phyloP scores from a whole-genome alignment of 352 stramenopile species.

The Stramenopiles sp. region DNA sequence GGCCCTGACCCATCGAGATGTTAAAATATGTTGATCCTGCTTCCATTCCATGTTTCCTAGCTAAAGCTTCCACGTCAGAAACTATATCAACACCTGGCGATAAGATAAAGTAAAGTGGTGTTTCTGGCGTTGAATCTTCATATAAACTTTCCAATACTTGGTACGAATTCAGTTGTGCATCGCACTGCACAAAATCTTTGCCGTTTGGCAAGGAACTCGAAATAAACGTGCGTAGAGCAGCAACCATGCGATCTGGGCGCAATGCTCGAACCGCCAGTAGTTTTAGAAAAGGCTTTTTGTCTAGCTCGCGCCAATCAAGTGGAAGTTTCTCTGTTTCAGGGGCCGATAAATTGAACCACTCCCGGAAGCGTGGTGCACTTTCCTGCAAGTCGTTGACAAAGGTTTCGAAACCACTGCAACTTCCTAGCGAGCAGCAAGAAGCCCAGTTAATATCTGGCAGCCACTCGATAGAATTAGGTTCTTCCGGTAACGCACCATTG shows the following conservation, averaged over 20 bases:
- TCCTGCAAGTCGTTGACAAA: constrained; percentile 49
- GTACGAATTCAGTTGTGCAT: constrained; percentile 59
- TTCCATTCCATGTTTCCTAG: constrained; percentile 36
- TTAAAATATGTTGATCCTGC: constrained; percentile 19
- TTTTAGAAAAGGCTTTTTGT: constrained; percentile 70
- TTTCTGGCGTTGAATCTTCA: constrained; percentile 73
- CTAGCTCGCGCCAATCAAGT: constrained; percentile 66
- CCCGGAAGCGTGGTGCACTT: constrained; percentile 57
- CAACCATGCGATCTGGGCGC: constrained; percentile 76
- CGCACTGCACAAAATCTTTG: constrained; percentile 48
- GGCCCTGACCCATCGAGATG: constrained; percentile 74
- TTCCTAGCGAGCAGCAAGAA: neutral
- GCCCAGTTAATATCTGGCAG: neutral
- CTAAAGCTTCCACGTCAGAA: constrained; percentile 75
- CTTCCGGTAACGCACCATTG: neutral
- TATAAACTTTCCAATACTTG: constrained; percentile 87
- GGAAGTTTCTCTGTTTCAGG: constrained; percentile 67
- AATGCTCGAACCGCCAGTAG: constrained; percentile 72
- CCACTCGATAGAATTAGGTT: neutral
- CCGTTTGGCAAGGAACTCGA: constrained; percentile 48
- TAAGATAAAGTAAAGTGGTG: constrained; percentile 88
- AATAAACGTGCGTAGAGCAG: constrained; percentile 82
- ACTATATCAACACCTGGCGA: constrained; percentile 84
- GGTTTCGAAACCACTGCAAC: neutral
- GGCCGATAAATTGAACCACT: constrained; percentile 64